These are phyloP conservation scores for Puccinia triticina DNA, from an alignment of 1,284 basidiomycete genomes.

Conservation along the genomic window DNA sequence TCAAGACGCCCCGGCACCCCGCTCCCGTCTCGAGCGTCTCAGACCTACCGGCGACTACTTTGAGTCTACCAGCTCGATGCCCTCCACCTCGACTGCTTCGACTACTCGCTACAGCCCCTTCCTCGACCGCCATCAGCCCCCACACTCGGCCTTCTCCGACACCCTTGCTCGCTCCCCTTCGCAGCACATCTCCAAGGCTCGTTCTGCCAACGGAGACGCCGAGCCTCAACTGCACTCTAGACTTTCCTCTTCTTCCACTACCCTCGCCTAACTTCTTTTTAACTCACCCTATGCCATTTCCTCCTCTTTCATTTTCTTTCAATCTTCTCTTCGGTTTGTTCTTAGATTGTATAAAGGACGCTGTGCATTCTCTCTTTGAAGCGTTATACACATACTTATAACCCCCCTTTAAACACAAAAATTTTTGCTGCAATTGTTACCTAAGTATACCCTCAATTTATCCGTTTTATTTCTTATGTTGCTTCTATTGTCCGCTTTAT, in stretches of 20 bases:
- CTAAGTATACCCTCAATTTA: neutral
- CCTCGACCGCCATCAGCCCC: slow-evolving; percentile 26
- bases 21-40: slow-evolving; percentile 30
- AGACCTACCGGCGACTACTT: slow-evolving; percentile 30
- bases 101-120: slow-evolving; percentile 37
- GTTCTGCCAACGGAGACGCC: slow-evolving; percentile 22
- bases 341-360: neutral
- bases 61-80: slow-evolving; percentile 19
- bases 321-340: neutral
- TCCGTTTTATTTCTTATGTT: neutral
- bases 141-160: slow-evolving; percentile 40
- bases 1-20: slow-evolving; percentile 31
- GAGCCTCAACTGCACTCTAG: slow-evolving; percentile 16
- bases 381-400: neutral
- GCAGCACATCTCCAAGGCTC: slow-evolving; percentile 34
- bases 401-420: neutral
- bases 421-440: neutral
- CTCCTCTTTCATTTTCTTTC: neutral
- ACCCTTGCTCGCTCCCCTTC: slow-evolving; percentile 34
- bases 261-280: neutral
- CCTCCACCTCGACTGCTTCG: slow-evolving; percentile 22
- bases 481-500: neutral
- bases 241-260: slow-evolving; percentile 4
- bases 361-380: neutral
- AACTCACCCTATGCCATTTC: no score